Evolutionary conservation across 257 asterid genomes (phyloP), one percentile per base, ranked within the genome.

Genomic region (Solanum medicagineum): DNA sequence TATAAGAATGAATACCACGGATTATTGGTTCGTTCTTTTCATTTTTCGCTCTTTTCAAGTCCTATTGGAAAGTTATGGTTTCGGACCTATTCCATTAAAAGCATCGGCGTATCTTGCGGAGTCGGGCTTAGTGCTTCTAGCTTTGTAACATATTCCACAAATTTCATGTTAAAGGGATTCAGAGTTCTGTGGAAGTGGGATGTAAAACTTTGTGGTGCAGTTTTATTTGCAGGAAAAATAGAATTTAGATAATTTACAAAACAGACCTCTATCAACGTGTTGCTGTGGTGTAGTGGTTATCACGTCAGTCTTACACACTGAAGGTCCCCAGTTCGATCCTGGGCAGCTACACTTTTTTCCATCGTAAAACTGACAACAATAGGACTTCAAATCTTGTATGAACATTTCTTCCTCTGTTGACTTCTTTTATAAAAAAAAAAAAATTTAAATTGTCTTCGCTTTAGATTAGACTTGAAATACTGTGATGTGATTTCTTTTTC

Each of bases 231-330:
- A 2, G 36, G 36, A 32, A 32, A 2, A 32, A 32, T 32, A 32
- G 36, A 32, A 0, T 32, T 29, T 29, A 29, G 0, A 29, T 2
- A 32, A 32, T 32, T 32, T 49, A 2, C 1, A 7, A 20, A 20
- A 26, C 9, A 40, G 24, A 4, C 2, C 0, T 7, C 2, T 3
- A 5, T 5, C 80, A 70, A 5, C 14, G 5, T 10, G 88, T 89
- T 88, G 89, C 88, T 90, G 92, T 90, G 92, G 92, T 88, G 92
- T 88, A 90, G 92, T 90, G 91, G 92, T 89, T 89, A 90, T 90
- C 91, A 89, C 91, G 91, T 90, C 89, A 89, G 91, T 87, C 89
- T 90, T 90, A 90, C 91, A 90, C 91, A 83, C 91, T 84, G 88
- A 88, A 89, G 88, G 92, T 89, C 91, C 87, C 90, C 91, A 90